Evolutionary conservation across 2,329 filamentous ascomycete species (phyloP).

Genomic region (Talaromyces sp.): DNA sequence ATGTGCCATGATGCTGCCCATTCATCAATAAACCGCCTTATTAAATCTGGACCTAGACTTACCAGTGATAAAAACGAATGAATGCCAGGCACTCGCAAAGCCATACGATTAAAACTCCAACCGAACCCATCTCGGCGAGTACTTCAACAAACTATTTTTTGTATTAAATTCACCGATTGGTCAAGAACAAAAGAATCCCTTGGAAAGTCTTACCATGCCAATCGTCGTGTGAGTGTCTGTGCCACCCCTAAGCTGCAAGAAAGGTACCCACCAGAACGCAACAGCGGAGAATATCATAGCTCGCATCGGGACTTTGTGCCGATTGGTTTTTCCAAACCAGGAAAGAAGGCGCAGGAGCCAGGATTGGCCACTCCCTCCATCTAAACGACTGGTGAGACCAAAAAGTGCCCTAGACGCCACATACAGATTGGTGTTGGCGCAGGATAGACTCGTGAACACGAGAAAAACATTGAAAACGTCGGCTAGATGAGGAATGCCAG

Average conservation of each 20-base stretch:
- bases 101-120: slow-evolving; percentile 33
- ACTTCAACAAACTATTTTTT: slow-evolving; percentile 34
- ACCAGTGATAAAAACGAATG: slow-evolving; percentile 34
- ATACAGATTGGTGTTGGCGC: slow-evolving; percentile 30
- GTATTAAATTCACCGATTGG: not conserved
- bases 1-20: slow-evolving; percentile 4
- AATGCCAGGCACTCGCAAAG: slow-evolving; percentile 38
- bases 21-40: not conserved
- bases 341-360: slow-evolving; percentile 16
- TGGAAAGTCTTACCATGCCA: slow-evolving; percentile 7
- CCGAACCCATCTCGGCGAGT: slow-evolving; percentile 33
- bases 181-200: not conserved
- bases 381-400: slow-evolving; percentile 20
- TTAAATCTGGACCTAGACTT: slow-evolving; percentile 9
- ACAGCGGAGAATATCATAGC: slow-evolving; percentile 35
- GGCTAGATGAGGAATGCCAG: slow-evolving; percentile 16
- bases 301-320: slow-evolving; percentile 28
- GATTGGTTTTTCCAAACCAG: slow-evolving; percentile 21
- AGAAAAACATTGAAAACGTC: slow-evolving; percentile 24
- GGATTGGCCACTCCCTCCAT: slow-evolving; percentile 10
- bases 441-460: slow-evolving; percentile 25
- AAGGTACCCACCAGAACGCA: slow-evolving; percentile 39
- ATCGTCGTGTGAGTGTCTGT: slow-evolving; percentile 11
- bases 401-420: slow-evolving; percentile 29
- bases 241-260: slow-evolving; percentile 27